Evolutionary conservation across 257 asterid species (phyloP), one percentile per base, ranked within the genome.

Genomic region (Euphrasia confusa): DNA sequence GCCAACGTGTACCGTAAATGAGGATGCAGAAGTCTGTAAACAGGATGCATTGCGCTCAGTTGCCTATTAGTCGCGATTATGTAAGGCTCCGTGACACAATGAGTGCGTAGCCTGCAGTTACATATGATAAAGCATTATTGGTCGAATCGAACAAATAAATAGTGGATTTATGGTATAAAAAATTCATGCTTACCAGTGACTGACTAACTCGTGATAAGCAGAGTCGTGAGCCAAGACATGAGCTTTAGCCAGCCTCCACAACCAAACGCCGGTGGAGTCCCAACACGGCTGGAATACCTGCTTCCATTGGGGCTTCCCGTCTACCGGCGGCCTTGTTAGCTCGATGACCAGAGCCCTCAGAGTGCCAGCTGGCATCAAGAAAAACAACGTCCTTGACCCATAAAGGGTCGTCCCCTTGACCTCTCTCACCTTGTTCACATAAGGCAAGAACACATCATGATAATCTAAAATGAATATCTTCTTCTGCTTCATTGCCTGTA

Each of bases 1-100:
- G 83, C 91, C 96, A 90, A 82, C 17, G 98, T 90, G 81, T 85
- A 85, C 2, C 95, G 82, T 2, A 88, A 68, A 62, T 85, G 96
- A 53, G 98, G 98, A 35, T 73, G 84, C 54, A 90, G 47, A 18
- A 88, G 74, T 68, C 85, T 74, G 39, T 80, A 68, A 11, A 90
- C 82, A 0, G 96, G 98, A 63, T 90, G 98, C 91, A 88, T 73
- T 24, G 82, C 79, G 7, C 98, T 88, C 2, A 88, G 74, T 60
- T 85, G 98, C 63, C 98, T 70, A 56, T 81, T 74, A 7, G 79
- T 49, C 1, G 98, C 91, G 3, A 90, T 88, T 54, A 90, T 81
- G 71, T 88, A 88, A 54, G 98, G 98, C 75, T 90, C 98, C 9
- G 73, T 66, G 67, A 73, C 62, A 52, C 83, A 75, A 67, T 90